Evolutionary conservation across 257 asterid genomes (phyloP).

Genomic region (Solanum appendiculatum): DNA sequence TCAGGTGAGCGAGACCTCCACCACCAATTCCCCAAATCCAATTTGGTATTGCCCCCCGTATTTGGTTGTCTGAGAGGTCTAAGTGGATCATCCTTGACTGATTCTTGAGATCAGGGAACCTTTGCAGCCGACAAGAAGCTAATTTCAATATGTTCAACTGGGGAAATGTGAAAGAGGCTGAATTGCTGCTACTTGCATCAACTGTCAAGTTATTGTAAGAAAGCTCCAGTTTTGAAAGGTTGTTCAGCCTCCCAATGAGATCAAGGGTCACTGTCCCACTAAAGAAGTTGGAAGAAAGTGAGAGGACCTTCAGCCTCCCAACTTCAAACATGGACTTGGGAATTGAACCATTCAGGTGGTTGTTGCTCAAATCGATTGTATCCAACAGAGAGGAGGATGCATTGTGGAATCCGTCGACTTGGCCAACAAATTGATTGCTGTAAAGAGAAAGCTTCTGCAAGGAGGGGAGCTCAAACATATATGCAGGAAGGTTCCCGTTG

Average conservation of each 20-base stretch:
- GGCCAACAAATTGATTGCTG: conserved; percentile 19
- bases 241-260: conserved; percentile 9
- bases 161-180: conserved; percentile 4
- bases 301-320: conserved; percentile 2
- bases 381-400: background rate
- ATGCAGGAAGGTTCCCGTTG: conserved; percentile 10
- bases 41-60: conserved; percentile 32
- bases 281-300: conserved; percentile 21
- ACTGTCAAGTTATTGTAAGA: conserved; percentile 40
- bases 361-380: conserved; percentile 9
- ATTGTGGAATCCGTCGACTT: background rate
- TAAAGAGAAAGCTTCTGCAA: conserved; percentile 17
- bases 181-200: background rate
- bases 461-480: conserved; percentile 22
- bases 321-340: conserved; percentile 17
- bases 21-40: conserved; percentile 47
- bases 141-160: conserved; percentile 19
- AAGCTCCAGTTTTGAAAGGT: conserved; percentile 39
- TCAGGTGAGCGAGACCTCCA: conserved; percentile 13
- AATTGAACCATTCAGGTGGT: conserved; percentile 17
- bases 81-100: conserved; percentile 4
- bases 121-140: conserved; percentile 40
- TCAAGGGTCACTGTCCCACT: conserved; percentile 3
- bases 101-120: conserved; percentile 25
- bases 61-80: conserved; percentile 42